Evolutionary conservation across 2,329 filamentous ascomycete genomes (phyloP).

Genomic region (Sordariomycetes sp.): DNA sequence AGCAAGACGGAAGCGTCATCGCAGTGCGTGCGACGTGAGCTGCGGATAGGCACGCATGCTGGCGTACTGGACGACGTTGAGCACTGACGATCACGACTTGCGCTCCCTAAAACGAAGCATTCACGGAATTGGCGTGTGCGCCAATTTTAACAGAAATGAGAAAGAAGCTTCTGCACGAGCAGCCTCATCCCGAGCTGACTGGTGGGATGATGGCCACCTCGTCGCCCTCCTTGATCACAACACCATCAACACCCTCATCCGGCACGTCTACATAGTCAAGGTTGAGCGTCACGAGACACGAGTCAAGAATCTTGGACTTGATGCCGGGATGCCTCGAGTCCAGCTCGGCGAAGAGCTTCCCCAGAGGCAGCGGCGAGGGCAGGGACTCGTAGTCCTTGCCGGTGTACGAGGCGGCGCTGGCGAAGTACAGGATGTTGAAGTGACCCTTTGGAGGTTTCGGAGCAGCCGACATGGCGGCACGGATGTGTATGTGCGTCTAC

Average conservation of each 20-base stretch:
- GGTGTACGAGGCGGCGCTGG: constrained; percentile 62
- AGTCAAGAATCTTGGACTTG: constrained; percentile 55
- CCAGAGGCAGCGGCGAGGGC: constrained; percentile 54
- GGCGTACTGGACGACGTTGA: too few species aligned
- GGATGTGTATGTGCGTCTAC: not conserved
- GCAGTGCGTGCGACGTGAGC: too few species aligned
- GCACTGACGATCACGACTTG: too few species aligned
- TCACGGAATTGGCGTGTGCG: too few species aligned
- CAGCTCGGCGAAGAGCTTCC: constrained; percentile 55
- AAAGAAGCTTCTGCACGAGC: too few species aligned
- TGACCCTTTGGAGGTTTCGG: constrained; percentile 48
- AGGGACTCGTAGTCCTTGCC: constrained; percentile 57
- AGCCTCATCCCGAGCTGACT: constrained; percentile 77
- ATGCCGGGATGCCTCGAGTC: constrained; percentile 66
- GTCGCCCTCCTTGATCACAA: constrained; percentile 60
- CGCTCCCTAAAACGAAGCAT: too few species aligned
- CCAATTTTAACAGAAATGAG: too few species aligned
- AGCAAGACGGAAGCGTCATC: too few species aligned
- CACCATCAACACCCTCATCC: constrained; percentile 28
- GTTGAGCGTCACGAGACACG: constrained; percentile 72
- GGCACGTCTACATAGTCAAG: constrained; percentile 69
- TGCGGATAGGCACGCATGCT: too few species aligned
- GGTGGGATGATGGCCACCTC: constrained; percentile 85
- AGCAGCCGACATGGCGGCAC: constrained; percentile 18
- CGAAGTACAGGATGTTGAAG: constrained; percentile 79